Evolutionary conservation across 2,329 filamentous ascomycete species (phyloP).

Genomic region (Fusarium compactum): DNA sequence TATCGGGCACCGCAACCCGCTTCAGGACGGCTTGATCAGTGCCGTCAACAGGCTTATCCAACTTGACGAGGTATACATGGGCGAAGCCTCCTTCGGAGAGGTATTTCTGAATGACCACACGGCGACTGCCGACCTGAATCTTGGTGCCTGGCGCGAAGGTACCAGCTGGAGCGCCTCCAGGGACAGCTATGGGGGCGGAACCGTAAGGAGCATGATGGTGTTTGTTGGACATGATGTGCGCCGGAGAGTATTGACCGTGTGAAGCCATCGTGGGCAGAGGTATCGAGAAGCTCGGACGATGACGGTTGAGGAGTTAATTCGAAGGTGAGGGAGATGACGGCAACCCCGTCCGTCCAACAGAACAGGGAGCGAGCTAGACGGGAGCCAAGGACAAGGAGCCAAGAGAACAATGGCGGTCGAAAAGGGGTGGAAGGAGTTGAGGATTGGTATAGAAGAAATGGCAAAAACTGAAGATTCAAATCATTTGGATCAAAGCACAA

Average conservation of each 20-base stretch:
- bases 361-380: constrained; percentile 28
- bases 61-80: constrained; percentile 95
- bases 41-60: constrained; percentile 81
- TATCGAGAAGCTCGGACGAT: constrained; percentile 9
- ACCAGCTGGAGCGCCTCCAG: constrained; percentile 72
- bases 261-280: constrained; percentile 51
- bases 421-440: constrained; percentile 25
- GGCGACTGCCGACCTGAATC: constrained; percentile 93
- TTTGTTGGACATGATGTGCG: constrained; percentile 48
- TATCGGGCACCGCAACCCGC: constrained; percentile 95
- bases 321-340: constrained; percentile 32
- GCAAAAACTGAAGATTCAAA: constrained; percentile 40
- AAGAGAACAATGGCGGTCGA: constrained; percentile 37
- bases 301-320: constrained; percentile 24
- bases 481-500: constrained; percentile 43
- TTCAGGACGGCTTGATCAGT: constrained; percentile 89
- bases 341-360: constrained; percentile 36
- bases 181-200: constrained; percentile 56
- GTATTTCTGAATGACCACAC: constrained; percentile 95
- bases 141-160: constrained; percentile 95
- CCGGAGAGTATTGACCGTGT: constrained; percentile 51
- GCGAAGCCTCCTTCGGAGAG: constrained; percentile 98
- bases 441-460: constrained; percentile 40
- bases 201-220: constrained; percentile 60
- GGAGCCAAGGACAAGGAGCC: constrained; percentile 32